These are phyloP conservation scores for Porcisia hertigi DNA, from an alignment of 208 protist genomes.

Conservation along the genomic window DNA sequence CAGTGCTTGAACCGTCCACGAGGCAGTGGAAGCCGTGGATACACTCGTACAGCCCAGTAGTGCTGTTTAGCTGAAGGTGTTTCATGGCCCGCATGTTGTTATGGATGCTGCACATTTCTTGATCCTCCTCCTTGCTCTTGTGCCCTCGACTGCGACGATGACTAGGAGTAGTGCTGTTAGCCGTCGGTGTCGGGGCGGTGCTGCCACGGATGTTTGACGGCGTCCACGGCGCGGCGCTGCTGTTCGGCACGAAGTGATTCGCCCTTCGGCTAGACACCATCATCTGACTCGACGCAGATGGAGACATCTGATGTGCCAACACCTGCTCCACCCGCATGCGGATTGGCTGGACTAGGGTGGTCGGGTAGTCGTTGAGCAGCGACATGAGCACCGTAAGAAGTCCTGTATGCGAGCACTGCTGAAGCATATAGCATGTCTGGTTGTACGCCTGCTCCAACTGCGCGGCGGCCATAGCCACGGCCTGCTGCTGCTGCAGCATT, in stretches of 20 bases:
- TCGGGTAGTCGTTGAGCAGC: constrained; percentile 74
- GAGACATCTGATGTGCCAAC: constrained; percentile 33
- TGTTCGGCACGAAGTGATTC: constrained; percentile 37
- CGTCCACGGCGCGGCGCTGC: constrained; percentile 44
- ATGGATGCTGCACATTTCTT: constrained; percentile 84
- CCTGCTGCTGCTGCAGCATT: constrained; percentile 53
- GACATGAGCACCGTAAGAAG: constrained; percentile 68
- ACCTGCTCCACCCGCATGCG: constrained; percentile 64
- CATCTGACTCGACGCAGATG: constrained; percentile 16
- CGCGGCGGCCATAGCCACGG: constrained; percentile 38
- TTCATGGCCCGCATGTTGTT: constrained; percentile 81
- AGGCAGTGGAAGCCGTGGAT: constrained; percentile 89
- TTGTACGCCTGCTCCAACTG: constrained; percentile 70
- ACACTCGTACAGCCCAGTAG: constrained; percentile 80
- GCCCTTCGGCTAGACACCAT: constrained; percentile 12
- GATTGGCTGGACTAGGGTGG: constrained; percentile 47
- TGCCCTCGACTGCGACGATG: constrained; percentile 49
- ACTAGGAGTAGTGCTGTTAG: constrained; percentile 31
- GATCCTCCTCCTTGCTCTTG: constrained; percentile 75
- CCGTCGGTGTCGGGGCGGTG: constrained; percentile 21
- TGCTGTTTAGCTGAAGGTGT: constrained; percentile 76
- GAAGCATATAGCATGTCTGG: constrained; percentile 52
- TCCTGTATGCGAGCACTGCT: constrained; percentile 57
- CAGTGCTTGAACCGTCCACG: constrained; percentile 55
- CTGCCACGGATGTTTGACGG: constrained; percentile 26